Evolutionary conservation across 2,329 filamentous ascomycete genomes (phyloP), one percentile per base, ranked within the genome.

Genomic region (Elsinoe australis): DNA sequence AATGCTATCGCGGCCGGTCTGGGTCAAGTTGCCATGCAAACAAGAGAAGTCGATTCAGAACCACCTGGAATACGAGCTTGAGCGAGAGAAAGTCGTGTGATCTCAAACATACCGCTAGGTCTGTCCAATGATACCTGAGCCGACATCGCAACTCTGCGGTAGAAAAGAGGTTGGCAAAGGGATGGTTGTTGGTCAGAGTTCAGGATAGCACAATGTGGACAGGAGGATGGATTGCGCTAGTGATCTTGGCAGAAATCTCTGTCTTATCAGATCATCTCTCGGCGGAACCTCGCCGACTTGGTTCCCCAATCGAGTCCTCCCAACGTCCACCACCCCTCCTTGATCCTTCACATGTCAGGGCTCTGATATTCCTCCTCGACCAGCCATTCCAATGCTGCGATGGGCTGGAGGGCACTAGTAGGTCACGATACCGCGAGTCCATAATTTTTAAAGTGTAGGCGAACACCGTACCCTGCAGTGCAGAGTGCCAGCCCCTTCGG

Each of bases 211-310:
- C 26, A 29, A 29, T 6, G 26, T 6, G 26, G 26, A 26, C 34
- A 28, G 34, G 24, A 21, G 10, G 22, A 5, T 6, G 29, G n/a
- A 10, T 33, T 19, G 26, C 24, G 26, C n/a, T n/a, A n/a, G n/a
- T n/a, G n/a, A 26, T 8, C 32, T 47, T 47, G 32, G 32, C 32
- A 8, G 22, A 33, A 39, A 38, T 19, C 22, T 12, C 22, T 39
- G 46, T 38, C 46, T 41, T 22, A 49, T 39, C 19, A 24, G 32
- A 47, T 36, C 19, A 36, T n/a, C n/a, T n/a, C n/a, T n/a, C n/a
- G n/a, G n/a, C n/a, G n/a, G n/a, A n/a, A n/a, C n/a, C n/a, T n/a
- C n/a, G n/a, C n/a, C n/a, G n/a, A n/a, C n/a, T n/a, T n/a, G n/a
- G n/a, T n/a, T n/a, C n/a, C n/a, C n/a, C n/a, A n/a, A n/a, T n/a